Base-by-base conservation (phyloP, 2,329 filamentous ascomycete genomes). In the Fusarium multiceps region DNA sequence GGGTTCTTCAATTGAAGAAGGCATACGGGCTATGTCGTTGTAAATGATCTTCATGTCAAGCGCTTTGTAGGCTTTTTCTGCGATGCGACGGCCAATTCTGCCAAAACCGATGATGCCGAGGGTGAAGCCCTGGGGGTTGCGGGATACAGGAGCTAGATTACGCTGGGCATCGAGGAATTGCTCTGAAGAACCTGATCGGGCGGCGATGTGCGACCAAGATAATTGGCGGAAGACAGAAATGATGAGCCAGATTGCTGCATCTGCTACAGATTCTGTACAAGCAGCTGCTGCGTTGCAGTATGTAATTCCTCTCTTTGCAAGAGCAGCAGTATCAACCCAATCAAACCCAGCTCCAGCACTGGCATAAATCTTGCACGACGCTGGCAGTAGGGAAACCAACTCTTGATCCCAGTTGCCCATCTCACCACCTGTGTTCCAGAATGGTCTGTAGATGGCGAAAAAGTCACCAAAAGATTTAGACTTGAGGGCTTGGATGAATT, bases 361-460 rank as follows among this genome's bases (percentile, higher is more conserved):
- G 25, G 73, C 73, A 49, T 68, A 75, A 25, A 75, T 64, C 59
- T 75, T 75, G 49, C 73, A 75, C 0, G 73, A 75, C 0, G 65
- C 20, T 0, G 73, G 73, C 18, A 75, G 25, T 1, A 75, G 50
- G 0, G 70, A 71, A 3, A 73, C 66, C 58, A 75, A 23, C n/a
- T 75, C 73, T 2, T 75, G 68, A 32, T 75, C 73, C 73, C 73
- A 75, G 27, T 75, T 75, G 3, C 73, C 73, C 73, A 75, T 75
- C 32, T 75, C 73, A 6, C 73, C 73, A 2, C 73, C 73, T 1
- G 73, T 75, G 47, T 75, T 75, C 72, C 73, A 75, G 13, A 75
- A 75, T 2, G 73, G 73, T 11, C 73, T 63, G 43, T 75, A 75
- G 6, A 75, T 75, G 23, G 73, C 73, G 9, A 68, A 67, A 4